Percentiles rank a stretch among this genome's conserved stretches.
phyloP scores from a whole-genome alignment of 176 grass and related monocot species.

The Hordeum marinum region DNA sequence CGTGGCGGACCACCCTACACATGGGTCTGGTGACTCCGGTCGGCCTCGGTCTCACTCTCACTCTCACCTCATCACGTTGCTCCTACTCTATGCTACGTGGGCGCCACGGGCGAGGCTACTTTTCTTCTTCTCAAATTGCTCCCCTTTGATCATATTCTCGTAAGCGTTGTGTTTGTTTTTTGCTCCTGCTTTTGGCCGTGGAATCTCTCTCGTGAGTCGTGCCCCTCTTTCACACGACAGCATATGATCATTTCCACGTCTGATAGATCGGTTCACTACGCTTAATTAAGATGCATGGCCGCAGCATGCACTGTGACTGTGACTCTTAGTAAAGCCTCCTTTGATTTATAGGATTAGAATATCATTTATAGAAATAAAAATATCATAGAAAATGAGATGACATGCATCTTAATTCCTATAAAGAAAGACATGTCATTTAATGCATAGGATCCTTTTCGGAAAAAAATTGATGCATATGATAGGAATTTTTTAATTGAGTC shows the following conservation, averaged over 20 bases:
- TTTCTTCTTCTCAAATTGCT: background rate
- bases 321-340: background rate
- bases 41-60: background rate
- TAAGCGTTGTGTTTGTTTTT: background rate
- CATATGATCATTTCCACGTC: background rate
- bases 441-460: too few species aligned
- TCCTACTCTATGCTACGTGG: background rate
- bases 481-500: too few species aligned
- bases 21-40: slow-evolving; percentile 3
- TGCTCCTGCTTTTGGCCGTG: background rate
- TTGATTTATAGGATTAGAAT: too few species aligned
- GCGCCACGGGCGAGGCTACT: background rate
- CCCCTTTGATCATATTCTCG: background rate
- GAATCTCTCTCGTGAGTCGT: background rate
- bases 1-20: slow-evolving; percentile 18
- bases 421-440: too few species aligned
- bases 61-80: background rate
- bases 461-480: too few species aligned
- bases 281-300: background rate
- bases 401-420: too few species aligned
- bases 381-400: too few species aligned
- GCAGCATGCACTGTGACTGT: background rate
- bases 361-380: too few species aligned
- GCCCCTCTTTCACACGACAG: background rate
- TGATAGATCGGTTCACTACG: background rate